Percentiles rank a stretch among this genome's conserved stretches.
Conservation (phyloP, 192 early-diverging fungal genomes). For the Coemansia sp. region DNA sequence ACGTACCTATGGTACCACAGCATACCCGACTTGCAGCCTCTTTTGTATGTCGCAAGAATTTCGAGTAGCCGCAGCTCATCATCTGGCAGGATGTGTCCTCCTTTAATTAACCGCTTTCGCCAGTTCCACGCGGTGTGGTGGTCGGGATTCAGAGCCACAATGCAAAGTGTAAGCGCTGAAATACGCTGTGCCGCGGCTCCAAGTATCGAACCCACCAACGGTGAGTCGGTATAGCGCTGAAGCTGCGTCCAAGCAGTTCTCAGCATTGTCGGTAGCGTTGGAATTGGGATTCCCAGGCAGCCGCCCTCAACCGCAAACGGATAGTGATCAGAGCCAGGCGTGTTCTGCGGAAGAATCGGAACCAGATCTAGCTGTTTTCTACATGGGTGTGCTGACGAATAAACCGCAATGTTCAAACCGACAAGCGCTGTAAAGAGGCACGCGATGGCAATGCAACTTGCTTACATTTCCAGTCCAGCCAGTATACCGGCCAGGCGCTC, state of each 20-base stretch:
- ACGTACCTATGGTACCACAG: conserved; percentile 44
- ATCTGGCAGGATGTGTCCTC: neutral
- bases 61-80: conserved; percentile 15
- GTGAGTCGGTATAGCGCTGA: neutral
- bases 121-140: conserved; percentile 49
- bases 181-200: neutral
- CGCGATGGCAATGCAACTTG: no score
- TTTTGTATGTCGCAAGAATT: conserved; percentile 29
- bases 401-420: no score
- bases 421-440: no score
- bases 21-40: conserved; percentile 31
- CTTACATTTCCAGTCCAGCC: conserved; percentile 22
- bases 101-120: conserved; percentile 22
- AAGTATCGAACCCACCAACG: neutral
- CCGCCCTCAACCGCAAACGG: conserved; percentile 26
- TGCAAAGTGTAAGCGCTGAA: conserved; percentile 21
- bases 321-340: neutral
- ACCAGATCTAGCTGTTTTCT: conserved; percentile 24
- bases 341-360: neutral
- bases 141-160: conserved; percentile 31
- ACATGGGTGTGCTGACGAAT: neutral
- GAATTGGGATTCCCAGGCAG: conserved; percentile 26
- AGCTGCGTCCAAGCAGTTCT: conserved; percentile 12
- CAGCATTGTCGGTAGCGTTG: conserved; percentile 8
- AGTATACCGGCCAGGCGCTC: conserved; percentile 17